Base-by-base conservation (phyloP, 768 basidiomycete species). In the Gyrodon lividus region DNA sequence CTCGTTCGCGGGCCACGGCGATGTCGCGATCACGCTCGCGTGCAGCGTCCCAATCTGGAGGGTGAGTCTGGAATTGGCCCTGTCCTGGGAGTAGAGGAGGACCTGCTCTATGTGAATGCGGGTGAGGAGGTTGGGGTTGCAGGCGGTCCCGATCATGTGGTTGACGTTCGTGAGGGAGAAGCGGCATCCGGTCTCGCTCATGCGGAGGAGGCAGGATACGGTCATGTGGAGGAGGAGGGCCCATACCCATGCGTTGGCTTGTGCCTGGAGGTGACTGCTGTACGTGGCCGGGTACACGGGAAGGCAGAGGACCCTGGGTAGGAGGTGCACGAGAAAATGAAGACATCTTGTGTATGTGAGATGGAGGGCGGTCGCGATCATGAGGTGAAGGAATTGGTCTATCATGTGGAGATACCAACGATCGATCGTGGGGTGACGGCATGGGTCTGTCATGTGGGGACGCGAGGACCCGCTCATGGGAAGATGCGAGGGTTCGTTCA, bases 1-100 rank as follows among this genome's bases (percentile, higher is more conserved):
- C 65, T 16, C 63, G 63, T 20, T 62, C 64, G 19, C 59, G 58
- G 42, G 33, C 42, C 19, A 52, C 38, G n/a, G 39, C 48, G 37
- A 56, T 42, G 43, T 55, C 65, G 14, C 53, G 54, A 5, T 68
- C 68, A 1, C 61, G 62, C 8, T 69, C 67, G 0, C 66, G 56
- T 3, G 43, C 45, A 13, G 50, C 38, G 17, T 66, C 65, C 66
- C 65, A 68, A 8, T 67, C 65, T 4, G 65, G 58, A 23, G 66
- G 61, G 33, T 62, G 60, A 0, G 60, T 28, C 38, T 66, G 68
- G 49, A 68, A 70, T 35, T 68, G 64, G 35, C 68, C 60, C 39
- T 70, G 67, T 4, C 68, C 67, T 0, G 68, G 67, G 13, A 67
- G 59, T 5, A 57, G 37, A 13, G 58, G 40, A 12, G 54, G 61